phyloP scores from a whole-genome alignment of 805 yeast genomes.

The Teunomyces atbi region DNA sequence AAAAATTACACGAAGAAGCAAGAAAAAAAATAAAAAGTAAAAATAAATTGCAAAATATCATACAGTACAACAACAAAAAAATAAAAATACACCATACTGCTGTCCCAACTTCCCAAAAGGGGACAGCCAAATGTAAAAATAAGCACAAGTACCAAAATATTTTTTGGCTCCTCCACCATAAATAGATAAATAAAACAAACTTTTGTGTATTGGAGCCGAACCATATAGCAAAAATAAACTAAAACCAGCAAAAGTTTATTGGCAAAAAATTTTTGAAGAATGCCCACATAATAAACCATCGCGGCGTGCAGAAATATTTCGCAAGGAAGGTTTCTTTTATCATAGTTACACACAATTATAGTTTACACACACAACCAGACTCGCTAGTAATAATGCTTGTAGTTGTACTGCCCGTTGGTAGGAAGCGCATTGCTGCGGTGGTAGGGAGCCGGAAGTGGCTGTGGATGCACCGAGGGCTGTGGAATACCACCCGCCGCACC shows the following conservation, averaged over 20 bases:
- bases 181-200: too few relatives aligned
- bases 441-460: conserved; percentile 8
- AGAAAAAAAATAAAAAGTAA: neutral
- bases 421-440: conserved; percentile 7
- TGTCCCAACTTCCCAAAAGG: too few relatives aligned
- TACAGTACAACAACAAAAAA: neutral
- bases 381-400: conserved; percentile 3
- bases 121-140: too few relatives aligned
- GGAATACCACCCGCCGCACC: neutral
- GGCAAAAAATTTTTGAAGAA: neutral
- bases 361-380: neutral
- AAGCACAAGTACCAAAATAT: too few relatives aligned
- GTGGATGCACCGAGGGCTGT: conserved; percentile 5
- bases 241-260: neutral
- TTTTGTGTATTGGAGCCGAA: neutral
- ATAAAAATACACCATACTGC: neutral
- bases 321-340: neutral
- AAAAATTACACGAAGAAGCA: neutral
- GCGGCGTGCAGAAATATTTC: neutral
- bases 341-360: neutral
- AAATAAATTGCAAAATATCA: neutral
- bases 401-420: conserved; percentile 1
- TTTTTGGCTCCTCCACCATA: too few relatives aligned
- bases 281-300: neutral
- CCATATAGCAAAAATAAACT: neutral